Percentiles rank a stretch among this genome's conserved stretches.
phyloP scores from a whole-genome alignment of 1,139 yeast genomes.

The Cylindricascospora bacillispora region DNA sequence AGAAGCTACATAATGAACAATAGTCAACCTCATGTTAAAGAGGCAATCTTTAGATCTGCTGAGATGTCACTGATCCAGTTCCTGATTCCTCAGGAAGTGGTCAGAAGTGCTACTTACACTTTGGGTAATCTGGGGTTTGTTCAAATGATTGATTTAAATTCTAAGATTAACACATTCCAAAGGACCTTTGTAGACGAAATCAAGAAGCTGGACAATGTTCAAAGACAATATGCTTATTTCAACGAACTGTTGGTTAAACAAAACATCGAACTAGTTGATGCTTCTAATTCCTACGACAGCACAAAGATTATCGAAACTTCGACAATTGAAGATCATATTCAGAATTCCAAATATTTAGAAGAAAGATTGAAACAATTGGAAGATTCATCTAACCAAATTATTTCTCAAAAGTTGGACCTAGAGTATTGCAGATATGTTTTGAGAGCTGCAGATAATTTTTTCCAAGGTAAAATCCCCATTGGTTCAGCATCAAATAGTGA shows the following conservation, averaged over 20 bases:
- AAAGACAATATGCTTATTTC: constrained; percentile 41
- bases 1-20: too few relatives aligned
- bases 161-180: constrained; percentile 69
- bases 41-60: constrained; percentile 79
- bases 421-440: constrained; percentile 58
- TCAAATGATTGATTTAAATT: constrained; percentile 83
- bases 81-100: constrained; percentile 82
- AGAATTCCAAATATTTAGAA: constrained; percentile 51
- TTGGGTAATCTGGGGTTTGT: constrained; percentile 74
- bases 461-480: constrained; percentile 32
- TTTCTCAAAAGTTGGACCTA: constrained; percentile 42
- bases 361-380: constrained; percentile 44
- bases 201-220: constrained; percentile 50
- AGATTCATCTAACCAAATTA: constrained; percentile 41
- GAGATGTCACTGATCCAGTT: constrained; percentile 90
- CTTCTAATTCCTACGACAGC: constrained; percentile 17
- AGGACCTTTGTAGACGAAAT: constrained; percentile 77
- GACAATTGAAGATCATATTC: constrained; percentile 65
- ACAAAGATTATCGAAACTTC: constrained; percentile 21
- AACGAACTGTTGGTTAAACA: constrained; percentile 36
- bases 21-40: too few relatives aligned
- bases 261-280: constrained; percentile 36
- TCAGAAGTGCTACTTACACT: constrained; percentile 72
- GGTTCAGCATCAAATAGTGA: constrained; percentile 12
- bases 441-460: constrained; percentile 55